Base-by-base conservation (phyloP, 768 basidiomycete species). In the Ephemerocybe angulata region DNA sequence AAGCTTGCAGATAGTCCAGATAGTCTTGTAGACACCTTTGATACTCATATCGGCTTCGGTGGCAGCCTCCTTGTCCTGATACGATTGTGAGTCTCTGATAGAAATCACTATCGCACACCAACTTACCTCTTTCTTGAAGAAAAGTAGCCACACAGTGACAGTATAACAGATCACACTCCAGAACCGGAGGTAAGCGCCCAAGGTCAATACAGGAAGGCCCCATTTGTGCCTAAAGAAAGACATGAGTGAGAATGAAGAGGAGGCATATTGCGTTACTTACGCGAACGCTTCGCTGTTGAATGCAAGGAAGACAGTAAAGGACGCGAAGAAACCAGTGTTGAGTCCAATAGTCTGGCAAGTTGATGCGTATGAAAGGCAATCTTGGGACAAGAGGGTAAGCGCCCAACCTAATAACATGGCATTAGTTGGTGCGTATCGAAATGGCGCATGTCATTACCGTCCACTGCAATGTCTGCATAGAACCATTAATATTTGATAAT, bases 341-440 rank as follows among this genome's bases (percentile, higher is more conserved):
- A 99, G 78, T 12, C 97, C 97, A 57, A 98, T 92, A 1, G 97
- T 98, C 70, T 99, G 97, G 55, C 96, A 98, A 6, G 95, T 98
- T 17, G 94, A 97, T 3, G 97, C 97, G 65, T 95, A 99, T 17
- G 95, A 93, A 33, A 98, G 72, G 65, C 94, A 95, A 60, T 93
- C 93, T 57, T 91, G 86, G 2, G 96, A 98, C 44, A 99, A 83
- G 30, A 86, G 79, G 3, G 90, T 93, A 52, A 89, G 78, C 19
- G 86, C 89, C 88, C 88, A 90, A 28, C 86, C 85, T 87, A 41
- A 4, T n/a, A 4, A 24, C 22, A 28, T 19, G 50, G 24, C 40
- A 47, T 59, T 31, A 50, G 38, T 25, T 30, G 25, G 19, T 12
- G 8, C 35, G 50, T 27, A 52, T 55, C 42, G 4, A 46, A 15